Base-by-base conservation (phyloP, 352 stramenopile species). In the Thraustochytrium striatum region DNA sequence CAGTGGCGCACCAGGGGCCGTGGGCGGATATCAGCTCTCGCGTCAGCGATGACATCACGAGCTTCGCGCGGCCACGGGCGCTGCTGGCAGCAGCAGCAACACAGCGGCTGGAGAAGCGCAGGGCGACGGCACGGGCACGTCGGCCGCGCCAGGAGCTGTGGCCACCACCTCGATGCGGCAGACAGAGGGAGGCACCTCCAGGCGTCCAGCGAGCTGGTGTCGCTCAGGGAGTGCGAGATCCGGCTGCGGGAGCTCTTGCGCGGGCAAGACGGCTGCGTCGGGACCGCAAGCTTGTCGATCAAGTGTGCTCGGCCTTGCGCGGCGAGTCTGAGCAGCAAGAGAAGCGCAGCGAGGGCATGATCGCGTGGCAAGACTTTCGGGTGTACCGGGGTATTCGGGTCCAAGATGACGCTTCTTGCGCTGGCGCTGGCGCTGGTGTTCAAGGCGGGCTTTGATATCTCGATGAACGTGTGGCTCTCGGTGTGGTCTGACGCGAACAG, bases 391-490 rank as follows among this genome's bases (percentile, higher is more conserved):
- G 55, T 28, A 5, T 69, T 69, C 21, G 72, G 72, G 1, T 41
- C 52, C 9, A 13, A 30, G 25, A 28, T 8, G 9, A 47, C 57
- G 41, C 16, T 81, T 9, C n/a, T 81, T 0, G 28, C 35, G 21
- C 32, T 81, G 5, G 41, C 8, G 7, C 16, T 47, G 1, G 33
- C 38, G 8, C 32, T 78, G 9, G 21, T 81, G 16, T 28, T 39
- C 30, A 57, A 30, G n/a, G 59, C 57, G 3, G 57, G 43, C 7
- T 57, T 30, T 2, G 41, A 69, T 57, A 57, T 81, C n/a, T 30
- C 38, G 30, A 78, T 57, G 57, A 78, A 61, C 38, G 69, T 81
- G 21, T 81, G 72, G 72, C 58, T 81, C 11, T 38, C 28, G 8
- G 43, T 65, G 3, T 81, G 72, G 72, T 32, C 30, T 3, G 65